A percentile compares a stretch with the other conserved stretches of the same genome.
Conservation (phyloP, 2,329 filamentous ascomycete genomes). For the Penicillium verrucosum region DNA sequence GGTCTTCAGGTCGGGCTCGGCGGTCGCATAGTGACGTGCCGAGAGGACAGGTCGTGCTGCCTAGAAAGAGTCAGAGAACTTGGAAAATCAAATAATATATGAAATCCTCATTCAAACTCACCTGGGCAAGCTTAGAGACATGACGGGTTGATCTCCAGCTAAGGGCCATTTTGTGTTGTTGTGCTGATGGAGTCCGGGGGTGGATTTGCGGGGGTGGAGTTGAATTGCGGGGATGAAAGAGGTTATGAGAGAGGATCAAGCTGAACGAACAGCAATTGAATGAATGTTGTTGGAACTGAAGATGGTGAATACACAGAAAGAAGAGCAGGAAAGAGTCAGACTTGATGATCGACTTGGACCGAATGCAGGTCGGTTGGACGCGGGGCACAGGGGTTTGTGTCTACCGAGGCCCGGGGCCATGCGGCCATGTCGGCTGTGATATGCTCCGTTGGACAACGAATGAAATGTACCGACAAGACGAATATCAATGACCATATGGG, state of each 20-base stretch:
- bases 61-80: slow-evolving; percentile 11
- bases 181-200: slow-evolving; percentile 23
- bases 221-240: slow-evolving; percentile 15
- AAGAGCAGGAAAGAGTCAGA: not conserved
- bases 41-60: slow-evolving; percentile 23
- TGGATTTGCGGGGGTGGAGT: slow-evolving; percentile 22
- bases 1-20: slow-evolving; percentile 86
- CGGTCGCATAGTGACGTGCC: slow-evolving; percentile 51
- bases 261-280: slow-evolving; percentile 2
- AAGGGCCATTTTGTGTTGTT: slow-evolving; percentile 29
- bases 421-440: slow-evolving; percentile 6
- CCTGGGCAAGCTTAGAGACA: slow-evolving; percentile 38
- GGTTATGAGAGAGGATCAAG: not conserved
- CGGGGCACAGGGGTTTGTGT: slow-evolving; percentile 15
- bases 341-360: slow-evolving; percentile 12
- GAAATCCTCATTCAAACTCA: slow-evolving; percentile 12
- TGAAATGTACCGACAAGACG: not conserved
- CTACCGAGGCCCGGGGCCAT: slow-evolving; percentile 23
- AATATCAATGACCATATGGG: not conserved
- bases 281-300: not conserved
- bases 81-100: not conserved
- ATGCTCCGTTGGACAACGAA: not conserved
- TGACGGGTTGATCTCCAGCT: slow-evolving; percentile 39
- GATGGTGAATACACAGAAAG: not conserved
- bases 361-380: slow-evolving; percentile 20